Evolutionary conservation across 257 asterid genomes (phyloP).

Genomic region (Paulownia fortunei): DNA sequence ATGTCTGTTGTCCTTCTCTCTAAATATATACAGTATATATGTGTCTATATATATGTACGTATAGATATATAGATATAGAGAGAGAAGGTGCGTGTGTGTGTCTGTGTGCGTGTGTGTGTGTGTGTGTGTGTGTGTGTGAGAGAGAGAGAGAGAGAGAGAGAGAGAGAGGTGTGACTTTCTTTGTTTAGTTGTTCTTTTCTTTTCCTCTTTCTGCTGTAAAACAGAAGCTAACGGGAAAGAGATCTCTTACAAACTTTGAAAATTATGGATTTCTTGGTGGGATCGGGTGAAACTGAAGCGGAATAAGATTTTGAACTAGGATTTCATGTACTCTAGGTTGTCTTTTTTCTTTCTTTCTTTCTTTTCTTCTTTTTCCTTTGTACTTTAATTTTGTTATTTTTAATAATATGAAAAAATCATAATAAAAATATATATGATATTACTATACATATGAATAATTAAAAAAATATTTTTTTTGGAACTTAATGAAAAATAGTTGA

Average conservation of each 20-base stretch:
- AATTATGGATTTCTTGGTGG: slow-evolving; percentile 28
- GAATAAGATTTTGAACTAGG: background rate
- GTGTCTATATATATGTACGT: background rate
- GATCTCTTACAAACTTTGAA: slow-evolving; percentile 54
- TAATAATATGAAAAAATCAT: too few relatives aligned
- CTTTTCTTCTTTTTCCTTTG: background rate
- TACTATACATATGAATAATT: too few relatives aligned
- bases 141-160: slow-evolving; percentile 37
- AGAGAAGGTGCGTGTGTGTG: background rate
- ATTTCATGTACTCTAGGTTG: slow-evolving; percentile 27
- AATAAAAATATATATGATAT: background rate
- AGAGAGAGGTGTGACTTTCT: slow-evolving; percentile 22
- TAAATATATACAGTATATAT: background rate
- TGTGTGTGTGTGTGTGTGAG: too few relatives aligned
- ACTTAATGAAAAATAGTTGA: too few relatives aligned
- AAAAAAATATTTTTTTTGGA: too few relatives aligned
- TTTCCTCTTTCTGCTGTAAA: slow-evolving; percentile 39
- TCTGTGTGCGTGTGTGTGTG: background rate
- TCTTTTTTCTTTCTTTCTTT: background rate
- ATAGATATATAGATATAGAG: slow-evolving; percentile 1
- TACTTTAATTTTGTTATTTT: background rate
- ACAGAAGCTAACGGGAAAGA: slow-evolving; percentile 42
- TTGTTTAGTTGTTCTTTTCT: background rate
- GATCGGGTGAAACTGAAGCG: background rate
- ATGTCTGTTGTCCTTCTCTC: slow-evolving; percentile 41